Base-by-base conservation (phyloP, 495 filamentous ascomycete genomes). In the Penicillium cataractarum region DNA sequence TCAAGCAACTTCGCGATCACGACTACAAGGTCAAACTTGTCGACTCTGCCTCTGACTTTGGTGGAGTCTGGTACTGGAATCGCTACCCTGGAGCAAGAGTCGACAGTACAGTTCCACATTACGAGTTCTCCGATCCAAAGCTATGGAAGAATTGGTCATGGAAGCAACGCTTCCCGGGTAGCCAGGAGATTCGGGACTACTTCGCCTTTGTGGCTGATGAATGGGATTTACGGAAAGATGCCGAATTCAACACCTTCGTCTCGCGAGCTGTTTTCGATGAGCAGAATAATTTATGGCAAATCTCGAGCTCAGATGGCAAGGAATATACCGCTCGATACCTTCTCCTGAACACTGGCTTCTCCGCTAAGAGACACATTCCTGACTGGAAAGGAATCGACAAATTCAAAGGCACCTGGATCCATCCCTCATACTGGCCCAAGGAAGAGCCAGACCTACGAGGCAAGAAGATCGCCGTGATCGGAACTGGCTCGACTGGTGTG, bases 61-160 rank as follows among this genome's bases (percentile, higher is more conserved):
- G 84, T 6, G 83, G 83, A 6, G 76, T 75, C 19, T 84, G 82
- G 83, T 66, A 76, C 33, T 80, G 78, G 80, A 85, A 84, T 60
- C 67, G 76, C 35, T 86, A 85, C 49, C 83, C 83, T 1, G 63
- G 75, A 13, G 70, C 69, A 6, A 63, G 78, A 0, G 82, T 87
- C 6, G 86, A 88, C 65, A 79, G 76, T 0, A 71, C 78, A 50
- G 72, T 80, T 1, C 83, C 80, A 0, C 68, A 75, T 21, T 88
- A 88, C 67, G 72, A 86, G 66, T 81, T 77, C 39, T 78, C 78
- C 4, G 76, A 78, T 27, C 79, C 80, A 12, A 80, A 87, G 60
- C 74, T 81, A 15, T 87, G 77, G 71, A 75, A 83, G 60, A 74
- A 78, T 26, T 87, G 78, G 81, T 82, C 76, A 13, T 89, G 82